phyloP scores from a whole-genome alignment of 2,329 filamentous ascomycete species.

The Fusarium udum region DNA sequence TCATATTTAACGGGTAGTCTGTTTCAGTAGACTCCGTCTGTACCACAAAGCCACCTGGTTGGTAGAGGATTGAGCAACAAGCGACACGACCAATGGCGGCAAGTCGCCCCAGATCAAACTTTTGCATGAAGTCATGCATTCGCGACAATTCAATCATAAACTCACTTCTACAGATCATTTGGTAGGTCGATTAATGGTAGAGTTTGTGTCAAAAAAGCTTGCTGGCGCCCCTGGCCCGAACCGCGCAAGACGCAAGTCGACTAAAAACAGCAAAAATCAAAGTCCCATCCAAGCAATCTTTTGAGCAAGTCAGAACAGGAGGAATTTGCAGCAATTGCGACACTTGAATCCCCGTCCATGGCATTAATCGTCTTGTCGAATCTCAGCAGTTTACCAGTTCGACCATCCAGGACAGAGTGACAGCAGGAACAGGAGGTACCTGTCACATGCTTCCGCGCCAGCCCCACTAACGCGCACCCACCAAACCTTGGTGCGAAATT shows the following conservation, averaged over 20 bases:
- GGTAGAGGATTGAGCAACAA: not conserved
- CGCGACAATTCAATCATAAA: not conserved
- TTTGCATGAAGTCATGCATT: not conserved
- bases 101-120: not conserved
- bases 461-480: not conserved
- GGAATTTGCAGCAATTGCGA: not conserved
- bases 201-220: not conserved
- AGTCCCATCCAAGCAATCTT: accelerated
- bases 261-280: not conserved
- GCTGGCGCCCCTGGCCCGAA: no score
- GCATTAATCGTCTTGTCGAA: no score
- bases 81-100: not conserved
- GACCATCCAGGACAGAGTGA: not conserved
- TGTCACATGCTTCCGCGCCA: not conserved
- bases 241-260: not conserved
- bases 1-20: accelerated
- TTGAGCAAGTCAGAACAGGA: accelerated
- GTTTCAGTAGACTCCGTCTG: accelerated
- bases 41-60: not conserved
- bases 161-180: accelerated
- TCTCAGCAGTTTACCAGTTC: not conserved
- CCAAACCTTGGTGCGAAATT: not conserved
- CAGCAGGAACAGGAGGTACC: not conserved
- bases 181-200: accelerated
- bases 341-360: not conserved